Percentiles rank a stretch among this genome's conserved stretches.
phyloP scores from a whole-genome alignment of 2,329 filamentous ascomycete genomes.

The Chaetomium globosum region DNA sequence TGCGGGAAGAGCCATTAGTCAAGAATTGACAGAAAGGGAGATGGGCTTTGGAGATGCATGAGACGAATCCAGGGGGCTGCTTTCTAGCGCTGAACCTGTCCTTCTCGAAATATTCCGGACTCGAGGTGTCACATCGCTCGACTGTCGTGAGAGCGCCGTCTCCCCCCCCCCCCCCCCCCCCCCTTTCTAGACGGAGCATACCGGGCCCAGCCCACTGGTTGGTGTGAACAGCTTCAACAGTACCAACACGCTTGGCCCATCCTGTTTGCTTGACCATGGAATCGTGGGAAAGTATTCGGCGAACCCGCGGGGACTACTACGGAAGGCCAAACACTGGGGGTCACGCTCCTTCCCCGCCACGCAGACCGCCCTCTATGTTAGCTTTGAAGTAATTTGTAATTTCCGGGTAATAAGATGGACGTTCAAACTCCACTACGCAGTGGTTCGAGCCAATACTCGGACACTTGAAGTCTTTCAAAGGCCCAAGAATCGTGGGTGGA shows the following conservation, averaged over 20 bases:
- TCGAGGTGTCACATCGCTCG: not conserved
- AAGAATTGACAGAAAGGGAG: slow-evolving; percentile 17
- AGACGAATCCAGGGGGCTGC: not conserved
- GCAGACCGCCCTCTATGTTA: not conserved
- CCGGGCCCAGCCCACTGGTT: slow-evolving; percentile 1
- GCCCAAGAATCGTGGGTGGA: not conserved
- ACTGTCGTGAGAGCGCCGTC: not conserved
- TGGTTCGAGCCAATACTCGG: slow-evolving; percentile 24
- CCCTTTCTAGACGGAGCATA: not conserved
- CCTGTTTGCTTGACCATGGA: not conserved
- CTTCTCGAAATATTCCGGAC: not conserved
- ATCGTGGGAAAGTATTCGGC: no score
- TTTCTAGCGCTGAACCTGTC: slow-evolving; percentile 11
- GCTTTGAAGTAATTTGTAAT: slow-evolving; percentile 24
- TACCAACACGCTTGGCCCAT: not conserved
- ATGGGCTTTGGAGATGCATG: slow-evolving; percentile 1
- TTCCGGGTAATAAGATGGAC: slow-evolving; percentile 24
- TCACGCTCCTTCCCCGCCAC: slow-evolving; percentile 9
- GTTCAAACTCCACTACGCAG: slow-evolving; percentile 21
- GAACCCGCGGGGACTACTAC: no score
- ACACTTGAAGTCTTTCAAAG: not conserved
- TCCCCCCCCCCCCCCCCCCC: not conserved
- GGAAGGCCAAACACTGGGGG: not conserved
- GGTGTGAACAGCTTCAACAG: no score
- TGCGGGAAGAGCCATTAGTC: slow-evolving; percentile 22